Base-by-base conservation (phyloP, 179 eudicot species). In the Beta corolliflora region DNA sequence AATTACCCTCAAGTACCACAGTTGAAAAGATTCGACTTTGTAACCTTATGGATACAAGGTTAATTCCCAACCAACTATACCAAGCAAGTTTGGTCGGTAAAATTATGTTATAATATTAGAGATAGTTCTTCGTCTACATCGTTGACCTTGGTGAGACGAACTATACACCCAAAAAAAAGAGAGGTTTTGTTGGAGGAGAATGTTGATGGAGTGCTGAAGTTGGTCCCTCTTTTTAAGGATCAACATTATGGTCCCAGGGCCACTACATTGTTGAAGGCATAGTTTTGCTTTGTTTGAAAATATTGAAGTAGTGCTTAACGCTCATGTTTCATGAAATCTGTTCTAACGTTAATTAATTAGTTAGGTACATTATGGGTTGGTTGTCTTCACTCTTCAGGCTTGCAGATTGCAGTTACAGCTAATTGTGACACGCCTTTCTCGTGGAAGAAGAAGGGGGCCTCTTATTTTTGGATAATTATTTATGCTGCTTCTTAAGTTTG, bases 371-470 rank as follows among this genome's bases (percentile, higher is more conserved):
- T 31, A 54, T 25, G 77, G 73, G 63, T 60, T 66, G 8, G 79
- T 75, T 80, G 56, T 45, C 41, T 36, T 36, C 41, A 36, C 41
- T 36, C 13, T 36, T 46, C 53, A n/a, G 15, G 54, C 4, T 72
- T 44, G 41, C 41, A 73, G 54, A 1, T 72, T 44, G 41, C 41
- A 73, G 56, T 61, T 21, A 54, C 41, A 73, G 66, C 74, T 65
- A 73, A 73, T 55, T 54, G 45, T 80, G 73, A 80, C 79, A 74
- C n/a, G 72, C 14, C 54, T 74, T 80, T 74, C 44, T 48, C 59
- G 45, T 80, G 78, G 21, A 10, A 48, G 44, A 67, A 9, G 7
- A 9, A 0, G 56, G 5, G 4, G 21, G 9, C 3, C 7, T 18
- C 19, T 48, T 16, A 14, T 44, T 23, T 71, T 48, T 29, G 31